Evolutionary conservation across 257 asterid genomes (phyloP).

Genomic region (Thymus quinquecostatus): DNA sequence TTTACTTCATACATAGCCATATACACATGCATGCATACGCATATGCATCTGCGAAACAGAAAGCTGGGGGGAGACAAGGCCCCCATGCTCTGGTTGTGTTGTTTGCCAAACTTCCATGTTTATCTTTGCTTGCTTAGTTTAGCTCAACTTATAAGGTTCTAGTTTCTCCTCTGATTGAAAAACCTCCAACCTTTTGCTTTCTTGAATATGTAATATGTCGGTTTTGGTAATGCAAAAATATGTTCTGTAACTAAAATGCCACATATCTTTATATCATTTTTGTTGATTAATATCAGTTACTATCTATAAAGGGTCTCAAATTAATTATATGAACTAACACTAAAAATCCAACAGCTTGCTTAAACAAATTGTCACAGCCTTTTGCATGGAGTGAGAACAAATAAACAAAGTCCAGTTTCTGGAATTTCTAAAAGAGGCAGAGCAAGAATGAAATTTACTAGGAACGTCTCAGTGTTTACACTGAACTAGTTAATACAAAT

Average conservation of each 20-base stretch:
- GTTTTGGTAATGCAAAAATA: neutral
- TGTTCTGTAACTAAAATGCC: neutral
- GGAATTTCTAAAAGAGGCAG: neutral
- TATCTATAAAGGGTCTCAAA: neutral
- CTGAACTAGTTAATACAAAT: neutral
- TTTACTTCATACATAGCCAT: neutral
- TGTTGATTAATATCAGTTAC: neutral
- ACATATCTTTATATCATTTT: neutral
- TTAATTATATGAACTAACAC: neutral
- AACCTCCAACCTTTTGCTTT: neutral
- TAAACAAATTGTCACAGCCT: neutral
- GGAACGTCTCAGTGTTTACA: neutral
- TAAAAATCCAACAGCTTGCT: slow-evolving; percentile 9
- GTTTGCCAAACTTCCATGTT: neutral
- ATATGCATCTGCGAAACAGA: too few relatives aligned
- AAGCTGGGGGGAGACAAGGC: too few relatives aligned
- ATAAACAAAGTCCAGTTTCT: neutral
- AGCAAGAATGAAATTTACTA: neutral
- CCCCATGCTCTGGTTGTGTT: neutral
- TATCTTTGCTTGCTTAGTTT: slow-evolving; percentile 4
- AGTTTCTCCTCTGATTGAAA: slow-evolving; percentile 5
- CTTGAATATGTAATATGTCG: neutral
- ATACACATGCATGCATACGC: too few relatives aligned
- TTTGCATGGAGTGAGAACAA: neutral
- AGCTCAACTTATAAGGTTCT: neutral